Percentiles rank a stretch among this genome's conserved stretches.
phyloP scores from a whole-genome alignment of 2,329 filamentous ascomycete species.

The Bisporella sp. region DNA sequence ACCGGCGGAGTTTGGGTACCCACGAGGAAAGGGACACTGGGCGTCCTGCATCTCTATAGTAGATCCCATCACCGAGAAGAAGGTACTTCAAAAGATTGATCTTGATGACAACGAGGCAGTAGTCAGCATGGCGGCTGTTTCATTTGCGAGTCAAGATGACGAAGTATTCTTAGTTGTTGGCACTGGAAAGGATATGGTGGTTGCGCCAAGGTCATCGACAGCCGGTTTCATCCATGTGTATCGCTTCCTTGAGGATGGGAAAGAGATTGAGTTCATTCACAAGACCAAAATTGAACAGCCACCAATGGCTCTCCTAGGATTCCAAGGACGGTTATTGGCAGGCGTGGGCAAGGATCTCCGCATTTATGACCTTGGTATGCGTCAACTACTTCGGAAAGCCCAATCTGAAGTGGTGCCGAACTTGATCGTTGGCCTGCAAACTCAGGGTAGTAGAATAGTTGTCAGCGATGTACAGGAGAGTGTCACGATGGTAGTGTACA shows the following conservation, averaged over 20 bases:
- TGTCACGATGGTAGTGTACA: conserved; percentile 88
- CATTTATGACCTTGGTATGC: conserved; percentile 89
- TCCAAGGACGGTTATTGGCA: conserved; percentile 84
- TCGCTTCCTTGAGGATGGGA: conserved; percentile 80
- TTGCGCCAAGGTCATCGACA: conserved; percentile 67
- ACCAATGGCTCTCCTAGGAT: conserved; percentile 81
- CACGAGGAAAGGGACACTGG: conserved; percentile 79
- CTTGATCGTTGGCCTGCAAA: conserved; percentile 82
- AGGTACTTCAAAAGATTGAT: conserved; percentile 70
- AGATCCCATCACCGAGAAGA: conserved; percentile 71
- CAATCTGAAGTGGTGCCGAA: conserved; percentile 74
- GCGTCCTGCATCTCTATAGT: conserved; percentile 92
- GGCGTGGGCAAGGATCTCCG: conserved; percentile 77
- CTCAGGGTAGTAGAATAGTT: conserved; percentile 84
- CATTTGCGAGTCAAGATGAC: conserved; percentile 82
- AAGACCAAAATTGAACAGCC: conserved; percentile 91
- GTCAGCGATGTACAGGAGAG: conserved; percentile 91
- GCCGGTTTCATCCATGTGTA: conserved; percentile 90
- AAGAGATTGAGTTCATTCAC: conserved; percentile 86
- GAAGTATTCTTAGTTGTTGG: conserved; percentile 91
- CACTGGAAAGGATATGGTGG: conserved; percentile 82
- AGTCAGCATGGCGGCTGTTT: conserved; percentile 74
- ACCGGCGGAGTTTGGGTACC: conserved; percentile 82
- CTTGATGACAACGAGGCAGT: conserved; percentile 87
- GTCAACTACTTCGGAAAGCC: conserved; percentile 85